These are phyloP conservation scores for Laetiporus sulphureus DNA, from an alignment of 1,284 basidiomycete genomes.

Conservation along the genomic window DNA sequence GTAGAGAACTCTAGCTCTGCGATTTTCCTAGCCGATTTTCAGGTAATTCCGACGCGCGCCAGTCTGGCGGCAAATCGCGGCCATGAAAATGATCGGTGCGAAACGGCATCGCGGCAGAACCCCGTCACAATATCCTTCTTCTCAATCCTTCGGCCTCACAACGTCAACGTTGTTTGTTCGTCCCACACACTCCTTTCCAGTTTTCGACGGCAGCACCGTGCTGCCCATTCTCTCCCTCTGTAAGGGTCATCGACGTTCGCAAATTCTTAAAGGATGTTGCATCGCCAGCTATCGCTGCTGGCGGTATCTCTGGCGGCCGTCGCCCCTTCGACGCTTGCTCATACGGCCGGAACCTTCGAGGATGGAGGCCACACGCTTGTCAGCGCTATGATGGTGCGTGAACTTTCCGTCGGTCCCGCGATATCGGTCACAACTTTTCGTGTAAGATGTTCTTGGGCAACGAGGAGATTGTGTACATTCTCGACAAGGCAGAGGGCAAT, in stretches of 20 bases:
- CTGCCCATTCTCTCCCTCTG: slow-evolving; percentile 1
- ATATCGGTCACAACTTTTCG: slow-evolving; percentile 3
- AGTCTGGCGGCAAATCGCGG: too few relatives aligned
- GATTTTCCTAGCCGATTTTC: too few relatives aligned
- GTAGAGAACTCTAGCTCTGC: too few relatives aligned
- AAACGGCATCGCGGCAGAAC: slow-evolving; percentile 6
- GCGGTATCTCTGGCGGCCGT: slow-evolving; percentile 22
- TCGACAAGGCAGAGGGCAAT: slow-evolving; percentile 49
- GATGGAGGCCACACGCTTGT: slow-evolving; percentile 43
- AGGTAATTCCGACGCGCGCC: too few relatives aligned
- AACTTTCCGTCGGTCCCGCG: not conserved
- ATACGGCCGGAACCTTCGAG: slow-evolving; percentile 33
- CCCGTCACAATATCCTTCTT: slow-evolving; percentile 4
- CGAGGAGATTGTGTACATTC: slow-evolving; percentile 36
- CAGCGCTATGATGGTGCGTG: slow-evolving; percentile 40
- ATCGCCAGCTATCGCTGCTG: slow-evolving; percentile 23
- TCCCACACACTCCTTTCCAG: slow-evolving; percentile 8
- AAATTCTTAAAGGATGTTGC: too few relatives aligned
- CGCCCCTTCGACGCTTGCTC: slow-evolving; percentile 16
- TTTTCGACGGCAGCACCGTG: not conserved
- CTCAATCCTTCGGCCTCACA: slow-evolving; percentile 4
- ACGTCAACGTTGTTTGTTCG: not conserved
- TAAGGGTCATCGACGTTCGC: too few relatives aligned
- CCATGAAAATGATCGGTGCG: too few relatives aligned
- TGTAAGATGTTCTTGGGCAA: slow-evolving; percentile 40